Conservation (phyloP, 208 protist species). For the Crithidia fasciculata region DNA sequence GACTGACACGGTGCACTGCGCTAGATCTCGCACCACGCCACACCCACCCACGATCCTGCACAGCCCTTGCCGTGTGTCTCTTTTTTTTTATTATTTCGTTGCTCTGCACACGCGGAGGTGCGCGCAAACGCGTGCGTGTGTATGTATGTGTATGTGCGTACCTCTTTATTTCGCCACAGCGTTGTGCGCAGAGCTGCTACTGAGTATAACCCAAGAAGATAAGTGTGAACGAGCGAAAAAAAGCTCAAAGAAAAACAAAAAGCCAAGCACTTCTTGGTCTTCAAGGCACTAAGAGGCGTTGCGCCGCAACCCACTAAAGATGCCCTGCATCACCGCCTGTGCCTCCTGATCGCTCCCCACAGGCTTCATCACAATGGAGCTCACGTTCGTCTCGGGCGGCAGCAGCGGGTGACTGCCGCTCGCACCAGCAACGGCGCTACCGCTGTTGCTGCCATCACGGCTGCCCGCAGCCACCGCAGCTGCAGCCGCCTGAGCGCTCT, state of each 20-base stretch:
- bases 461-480: neutral
- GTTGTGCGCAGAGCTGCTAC: too few species aligned
- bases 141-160: too few species aligned
- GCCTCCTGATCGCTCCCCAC: slow-evolving; percentile 41
- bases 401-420: slow-evolving; percentile 13
- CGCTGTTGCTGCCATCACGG: neutral
- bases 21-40: too few species aligned
- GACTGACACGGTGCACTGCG: too few species aligned
- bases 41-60: too few species aligned
- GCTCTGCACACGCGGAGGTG: too few species aligned
- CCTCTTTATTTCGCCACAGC: too few species aligned
- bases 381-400: slow-evolving; percentile 39
- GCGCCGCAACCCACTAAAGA: slow-evolving; percentile 33
- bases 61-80: too few species aligned
- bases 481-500: neutral
- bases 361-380: slow-evolving; percentile 30
- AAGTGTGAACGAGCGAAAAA: neutral
- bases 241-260: neutral
- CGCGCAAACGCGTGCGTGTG: too few species aligned
- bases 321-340: slow-evolving; percentile 34
- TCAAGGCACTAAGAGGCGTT: slow-evolving; percentile 1
- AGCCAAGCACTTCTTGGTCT: neutral
- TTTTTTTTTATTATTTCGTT: too few species aligned
- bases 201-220: too few species aligned
- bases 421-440: neutral